phyloP scores from a whole-genome alignment of 257 asterid genomes.

The Jaltomata sinuosa region DNA sequence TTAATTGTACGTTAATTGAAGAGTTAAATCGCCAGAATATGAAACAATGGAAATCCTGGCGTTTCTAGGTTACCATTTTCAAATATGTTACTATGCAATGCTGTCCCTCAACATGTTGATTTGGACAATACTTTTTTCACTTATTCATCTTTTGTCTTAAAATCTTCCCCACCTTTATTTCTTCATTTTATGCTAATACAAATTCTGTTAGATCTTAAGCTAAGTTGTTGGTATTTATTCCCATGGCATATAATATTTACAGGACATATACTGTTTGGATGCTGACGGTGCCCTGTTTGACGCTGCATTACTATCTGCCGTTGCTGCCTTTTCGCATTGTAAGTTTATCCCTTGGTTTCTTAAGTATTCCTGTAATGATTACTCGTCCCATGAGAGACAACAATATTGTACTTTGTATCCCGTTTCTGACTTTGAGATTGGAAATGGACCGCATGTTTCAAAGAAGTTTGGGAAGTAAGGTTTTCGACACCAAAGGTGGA shows the following conservation, averaged over 20 bases:
- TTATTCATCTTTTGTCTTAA: not conserved
- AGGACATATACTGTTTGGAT: constrained; percentile 92
- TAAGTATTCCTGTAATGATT: not conserved
- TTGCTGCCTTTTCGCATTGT: constrained; percentile 86
- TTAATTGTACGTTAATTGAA: not conserved
- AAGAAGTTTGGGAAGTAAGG: not conserved
- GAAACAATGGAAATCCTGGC: not conserved
- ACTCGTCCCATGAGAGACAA: not conserved
- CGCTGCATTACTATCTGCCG: constrained; percentile 84
- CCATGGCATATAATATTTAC: constrained; percentile 8
- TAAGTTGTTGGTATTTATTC: not conserved
- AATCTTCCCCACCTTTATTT: not conserved
- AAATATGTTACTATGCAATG: not conserved
- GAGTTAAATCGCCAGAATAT: not conserved
- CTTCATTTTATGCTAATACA: not conserved
- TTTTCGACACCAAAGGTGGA: not conserved
- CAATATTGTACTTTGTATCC: not conserved
- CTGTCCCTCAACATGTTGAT: not conserved
- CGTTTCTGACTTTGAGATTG: not conserved
- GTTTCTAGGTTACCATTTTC: not conserved
- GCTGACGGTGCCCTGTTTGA: constrained; percentile 94
- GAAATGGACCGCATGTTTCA: not conserved
- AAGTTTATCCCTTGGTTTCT: constrained; percentile 16
- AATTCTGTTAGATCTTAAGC: not conserved
- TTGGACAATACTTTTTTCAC: not conserved